phyloP scores from a whole-genome alignment of 805 yeast genomes.

The Spencermartinsiella europaea region DNA sequence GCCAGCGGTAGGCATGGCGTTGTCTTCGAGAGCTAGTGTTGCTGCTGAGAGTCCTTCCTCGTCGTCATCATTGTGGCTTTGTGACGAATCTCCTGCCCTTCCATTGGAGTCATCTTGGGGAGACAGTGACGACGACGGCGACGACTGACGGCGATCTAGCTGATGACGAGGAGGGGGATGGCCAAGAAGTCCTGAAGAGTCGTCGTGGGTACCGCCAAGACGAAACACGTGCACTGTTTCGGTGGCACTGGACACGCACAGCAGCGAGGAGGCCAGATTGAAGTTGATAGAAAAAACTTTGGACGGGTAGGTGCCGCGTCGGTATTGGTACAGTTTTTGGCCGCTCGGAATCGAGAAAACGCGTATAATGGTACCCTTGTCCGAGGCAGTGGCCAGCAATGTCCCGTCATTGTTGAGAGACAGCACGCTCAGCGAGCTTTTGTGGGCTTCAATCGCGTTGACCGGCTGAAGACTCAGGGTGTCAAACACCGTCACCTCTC shows the following conservation, averaged over 20 bases:
- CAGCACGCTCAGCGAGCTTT: constrained; percentile 63
- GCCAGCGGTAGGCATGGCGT: background rate
- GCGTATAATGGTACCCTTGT: constrained; percentile 83
- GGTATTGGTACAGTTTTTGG: constrained; percentile 58
- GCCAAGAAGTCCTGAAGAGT: background rate
- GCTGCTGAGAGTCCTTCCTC: background rate
- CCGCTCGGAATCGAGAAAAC: constrained; percentile 63
- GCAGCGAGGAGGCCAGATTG: constrained; percentile 59
- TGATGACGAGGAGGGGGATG: too few relatives aligned
- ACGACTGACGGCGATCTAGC: background rate
- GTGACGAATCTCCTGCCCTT: background rate
- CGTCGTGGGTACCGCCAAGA: constrained; percentile 1
- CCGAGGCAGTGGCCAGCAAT: constrained; percentile 81
- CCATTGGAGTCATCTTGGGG: background rate
- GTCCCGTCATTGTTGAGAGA: constrained; percentile 71
- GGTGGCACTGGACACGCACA: constrained; percentile 83
- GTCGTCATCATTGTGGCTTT: constrained; percentile 1
- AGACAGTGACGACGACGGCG: background rate
- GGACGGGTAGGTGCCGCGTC: constrained; percentile 85
- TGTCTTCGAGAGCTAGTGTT: too few relatives aligned
- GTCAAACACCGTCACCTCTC: constrained; percentile 77
- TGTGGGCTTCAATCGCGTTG: constrained; percentile 82
- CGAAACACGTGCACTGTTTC: constrained; percentile 92
- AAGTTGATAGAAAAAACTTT: constrained; percentile 71
- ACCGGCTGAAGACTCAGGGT: constrained; percentile 67